These are phyloP conservation scores for Actinomucor elegans DNA, from an alignment of 371 early-diverging fungal genomes.

Conservation along the genomic window DNA sequence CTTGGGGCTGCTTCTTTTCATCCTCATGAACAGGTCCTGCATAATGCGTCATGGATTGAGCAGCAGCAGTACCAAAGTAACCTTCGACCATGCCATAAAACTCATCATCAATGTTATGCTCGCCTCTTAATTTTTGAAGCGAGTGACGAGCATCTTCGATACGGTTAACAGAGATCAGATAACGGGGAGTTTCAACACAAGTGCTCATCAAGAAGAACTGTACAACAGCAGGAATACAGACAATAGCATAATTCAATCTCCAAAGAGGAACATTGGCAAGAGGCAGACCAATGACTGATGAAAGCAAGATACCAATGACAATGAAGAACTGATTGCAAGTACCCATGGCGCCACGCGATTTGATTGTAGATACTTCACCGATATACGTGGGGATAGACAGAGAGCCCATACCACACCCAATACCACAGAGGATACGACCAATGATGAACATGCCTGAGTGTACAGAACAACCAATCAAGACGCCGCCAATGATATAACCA, in stretches of 20 bases:
- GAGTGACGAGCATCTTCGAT: constrained; percentile 56
- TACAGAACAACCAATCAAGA: constrained; percentile 60
- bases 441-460: constrained; percentile 65
- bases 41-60: neutral
- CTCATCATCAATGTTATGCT: constrained; percentile 9
- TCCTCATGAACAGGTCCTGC: neutral
- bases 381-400: constrained; percentile 82
- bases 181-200: constrained; percentile 81
- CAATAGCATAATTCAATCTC: constrained; percentile 65
- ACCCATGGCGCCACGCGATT: constrained; percentile 67
- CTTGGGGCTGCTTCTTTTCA: neutral
- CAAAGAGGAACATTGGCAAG: constrained; percentile 65
- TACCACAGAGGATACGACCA: constrained; percentile 80
- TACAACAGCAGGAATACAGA: constrained; percentile 66
- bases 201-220: constrained; percentile 68
- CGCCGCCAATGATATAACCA: constrained; percentile 62
- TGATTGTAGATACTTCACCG: constrained; percentile 75
- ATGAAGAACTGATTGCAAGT: constrained; percentile 76
- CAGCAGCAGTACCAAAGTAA: constrained; percentile 10
- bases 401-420: constrained; percentile 82
- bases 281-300: constrained; percentile 64
- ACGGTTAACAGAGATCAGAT: constrained; percentile 59
- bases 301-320: constrained; percentile 72
- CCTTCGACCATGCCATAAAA: constrained; percentile 21
- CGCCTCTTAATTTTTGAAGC: constrained; percentile 55